Evolutionary conservation across 306 rosid species (phyloP).

Genomic region (Betula pendula): DNA sequence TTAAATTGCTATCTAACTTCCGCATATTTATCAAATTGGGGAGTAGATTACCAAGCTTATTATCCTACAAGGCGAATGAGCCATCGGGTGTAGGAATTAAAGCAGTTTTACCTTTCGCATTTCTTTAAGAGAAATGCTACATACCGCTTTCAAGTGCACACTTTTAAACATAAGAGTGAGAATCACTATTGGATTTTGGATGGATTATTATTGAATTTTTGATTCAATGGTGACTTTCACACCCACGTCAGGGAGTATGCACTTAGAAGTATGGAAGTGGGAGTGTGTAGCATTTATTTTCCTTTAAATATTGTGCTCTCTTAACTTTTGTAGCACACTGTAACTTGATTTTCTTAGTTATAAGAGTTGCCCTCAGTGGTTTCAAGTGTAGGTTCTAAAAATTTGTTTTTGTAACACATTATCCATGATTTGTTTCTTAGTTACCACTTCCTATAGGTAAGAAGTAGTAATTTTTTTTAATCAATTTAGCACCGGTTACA

Average conservation of each 20-base stretch:
- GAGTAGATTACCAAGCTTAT: neutral
- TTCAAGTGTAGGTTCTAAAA: too few species aligned
- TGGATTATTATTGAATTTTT: too few species aligned
- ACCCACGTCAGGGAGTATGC: too few species aligned
- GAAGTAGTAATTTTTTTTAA: neutral
- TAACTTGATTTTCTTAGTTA: neutral
- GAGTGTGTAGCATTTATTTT: too few species aligned
- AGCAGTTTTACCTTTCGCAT: neutral
- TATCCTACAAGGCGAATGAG: neutral
- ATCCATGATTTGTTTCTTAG: neutral
- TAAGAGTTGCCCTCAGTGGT: neutral
- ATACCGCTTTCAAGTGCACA: too few species aligned
- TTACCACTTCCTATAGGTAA: neutral
- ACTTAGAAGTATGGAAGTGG: too few species aligned
- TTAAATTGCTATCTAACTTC: neutral
- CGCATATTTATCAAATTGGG: neutral
- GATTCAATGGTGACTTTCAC: too few species aligned
- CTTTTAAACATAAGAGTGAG: too few species aligned
- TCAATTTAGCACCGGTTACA: conserved; percentile 4
- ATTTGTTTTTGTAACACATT: too few species aligned
- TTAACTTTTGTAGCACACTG: neutral
- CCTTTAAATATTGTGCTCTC: neutral
- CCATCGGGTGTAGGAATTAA: neutral
- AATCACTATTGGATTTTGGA: too few species aligned
- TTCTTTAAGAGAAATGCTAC: too few species aligned